phyloP scores from a whole-genome alignment of 768 basidiomycete species.

The Russula foetens region DNA sequence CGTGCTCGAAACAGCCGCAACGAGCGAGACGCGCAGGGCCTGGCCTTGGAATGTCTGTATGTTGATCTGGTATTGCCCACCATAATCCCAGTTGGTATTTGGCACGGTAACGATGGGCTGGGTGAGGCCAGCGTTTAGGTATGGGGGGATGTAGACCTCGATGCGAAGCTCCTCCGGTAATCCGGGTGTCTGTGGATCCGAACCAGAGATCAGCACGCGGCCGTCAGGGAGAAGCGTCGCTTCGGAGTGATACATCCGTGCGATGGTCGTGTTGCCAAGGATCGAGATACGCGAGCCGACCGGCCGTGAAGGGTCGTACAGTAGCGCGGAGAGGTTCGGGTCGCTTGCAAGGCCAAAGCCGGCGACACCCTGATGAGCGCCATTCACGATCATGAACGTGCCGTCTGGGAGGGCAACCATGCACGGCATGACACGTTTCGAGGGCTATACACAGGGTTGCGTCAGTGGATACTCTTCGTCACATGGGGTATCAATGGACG shows the following conservation, averaged over 20 bases:
- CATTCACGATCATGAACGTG: constrained; percentile 69
- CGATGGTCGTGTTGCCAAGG: constrained; percentile 57
- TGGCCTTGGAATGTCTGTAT: constrained; percentile 32
- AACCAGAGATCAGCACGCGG: constrained; percentile 67
- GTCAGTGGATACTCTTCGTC: neutral
- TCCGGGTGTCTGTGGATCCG: constrained; percentile 52
- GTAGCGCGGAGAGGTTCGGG: constrained; percentile 54
- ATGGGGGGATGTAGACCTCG: constrained; percentile 82
- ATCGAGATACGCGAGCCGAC: constrained; percentile 57
- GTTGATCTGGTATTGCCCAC: constrained; percentile 43
- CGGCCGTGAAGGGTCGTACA: constrained; percentile 57
- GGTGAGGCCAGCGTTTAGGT: constrained; percentile 52
- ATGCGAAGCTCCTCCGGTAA: constrained; percentile 74
- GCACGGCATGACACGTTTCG: constrained; percentile 68
- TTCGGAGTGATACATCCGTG: constrained; percentile 73
- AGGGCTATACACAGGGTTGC: constrained; percentile 37
- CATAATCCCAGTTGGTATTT: constrained; percentile 55
- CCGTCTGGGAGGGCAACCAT: constrained; percentile 66
- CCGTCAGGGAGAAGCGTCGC: constrained; percentile 69
- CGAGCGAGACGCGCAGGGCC: constrained; percentile 53
- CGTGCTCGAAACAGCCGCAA: constrained; percentile 68
- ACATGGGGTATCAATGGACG: constrained; percentile 20
- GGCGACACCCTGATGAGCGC: constrained; percentile 59
- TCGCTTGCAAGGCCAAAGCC: constrained; percentile 63
- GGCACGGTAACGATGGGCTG: constrained; percentile 57